Evolutionary conservation across 2,329 filamentous ascomycete species (phyloP), one percentile per base, ranked within the genome.

Genomic region (Ophioceras dolichostomum): DNA sequence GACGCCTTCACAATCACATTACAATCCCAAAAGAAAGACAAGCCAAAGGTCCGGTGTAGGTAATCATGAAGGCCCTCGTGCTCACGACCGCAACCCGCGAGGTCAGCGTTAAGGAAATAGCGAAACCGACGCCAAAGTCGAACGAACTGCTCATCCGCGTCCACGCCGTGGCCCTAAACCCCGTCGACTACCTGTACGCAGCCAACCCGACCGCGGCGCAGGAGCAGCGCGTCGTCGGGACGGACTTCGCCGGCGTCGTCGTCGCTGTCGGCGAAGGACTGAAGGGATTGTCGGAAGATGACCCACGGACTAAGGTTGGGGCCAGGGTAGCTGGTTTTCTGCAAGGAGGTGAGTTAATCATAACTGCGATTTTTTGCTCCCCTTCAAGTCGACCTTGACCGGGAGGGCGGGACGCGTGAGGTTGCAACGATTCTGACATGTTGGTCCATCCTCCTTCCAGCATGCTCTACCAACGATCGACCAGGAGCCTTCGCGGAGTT

Each of bases 401-500:
- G n/a, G n/a, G n/a, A n/a, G n/a, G n/a, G n/a, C n/a, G n/a, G n/a
- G n/a, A n/a, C n/a, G n/a, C n/a, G 31, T 32, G 17, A 32, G 31
- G 16, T 19, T 12, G 22, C 12, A 7, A 12, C 12, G 8, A 26
- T 26, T 26, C 8, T 12, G 22, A 8, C 12, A 7, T 26, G 7
- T 7, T 12, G 22, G 8, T 7, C 22, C 7, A 7, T 12, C 12
- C n/a, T 14, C 8, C 16, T 22, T 13, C 31, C 31, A 32, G 62
- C 61, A 2, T 59, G 55, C 38, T 60, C 55, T 10, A 47, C 51
- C 6, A 65, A 66, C 36, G 52, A 60, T 4, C 54, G 59, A 0
- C 59, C 62, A 0, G 65, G 64, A 6, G 62, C 62, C 0, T 68
- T 68, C 43, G 56, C 64, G 1, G 61, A 68, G 37, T 64, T 57